Evolutionary conservation across 768 basidiomycete genomes (phyloP), one percentile per base, ranked within the genome.

Genomic region (Calocybe cyanea): DNA sequence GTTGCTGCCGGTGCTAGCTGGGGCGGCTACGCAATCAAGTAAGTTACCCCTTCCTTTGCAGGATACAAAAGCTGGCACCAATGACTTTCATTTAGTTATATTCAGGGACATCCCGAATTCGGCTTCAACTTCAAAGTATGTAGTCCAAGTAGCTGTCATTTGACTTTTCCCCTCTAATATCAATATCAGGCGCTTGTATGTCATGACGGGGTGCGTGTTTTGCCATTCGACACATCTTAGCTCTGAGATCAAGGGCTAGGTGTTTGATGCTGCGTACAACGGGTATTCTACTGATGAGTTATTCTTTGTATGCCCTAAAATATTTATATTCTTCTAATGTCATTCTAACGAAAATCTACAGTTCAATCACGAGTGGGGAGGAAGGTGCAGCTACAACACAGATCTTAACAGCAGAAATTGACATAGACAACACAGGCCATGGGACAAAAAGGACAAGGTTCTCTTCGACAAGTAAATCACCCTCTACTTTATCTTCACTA

Each of bases 221-320:
- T 31, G 10, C 41, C 13, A 40, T 24, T 13, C 11, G 8, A 21
- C 1, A 36, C 17, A 19, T 11, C 25, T 15, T 35, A 20, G 33
- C 23, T 45, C 13, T 42, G 4, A 19, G 19, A 45, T n/a, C 7
- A 14, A 33, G 39, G 7, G 8, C 38, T 28, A 83, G 82, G 77
- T 87, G 19, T 92, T 93, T 53, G 87, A 91, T 56, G 72, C 84
- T 3, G 72, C 64, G 7, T 87, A 87, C 63, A 85, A 85, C 38
- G 91, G 85, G n/a, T 92, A 83, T 60, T 79, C 85, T 11, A 97
- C 93, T 8, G 94, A 97, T 41, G 91, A 94, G 57, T 75, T 94
- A 28, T 91, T 85, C 76, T 94, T 93, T 68, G 88, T 90, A 58
- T 56, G 85, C 46, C 34, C n/a, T n/a, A n/a, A 35, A 15, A 20